Percentiles rank a stretch among this genome's conserved stretches.
These are phyloP conservation scores for Aspergillus bridgeri DNA, from an alignment of 495 filamentous ascomycete species.

Conservation along the genomic window DNA sequence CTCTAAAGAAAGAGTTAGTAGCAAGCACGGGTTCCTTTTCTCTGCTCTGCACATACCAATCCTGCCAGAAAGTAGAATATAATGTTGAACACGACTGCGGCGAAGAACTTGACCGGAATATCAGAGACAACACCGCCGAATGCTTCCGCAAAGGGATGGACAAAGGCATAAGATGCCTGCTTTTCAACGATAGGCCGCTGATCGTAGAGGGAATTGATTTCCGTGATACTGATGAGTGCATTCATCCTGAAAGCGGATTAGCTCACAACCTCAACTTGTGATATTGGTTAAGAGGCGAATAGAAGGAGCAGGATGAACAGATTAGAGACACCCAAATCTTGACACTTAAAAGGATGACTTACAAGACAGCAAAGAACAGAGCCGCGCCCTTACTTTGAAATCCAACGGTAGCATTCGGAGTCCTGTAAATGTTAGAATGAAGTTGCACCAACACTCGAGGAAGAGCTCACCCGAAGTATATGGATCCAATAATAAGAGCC, in stretches of 20 bases:
- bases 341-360: constrained; percentile 38
- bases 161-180: constrained; percentile 63
- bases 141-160: constrained; percentile 59
- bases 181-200: constrained; percentile 65
- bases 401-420: constrained; percentile 55
- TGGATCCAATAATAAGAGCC: constrained; percentile 79
- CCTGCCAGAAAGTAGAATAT: constrained; percentile 59
- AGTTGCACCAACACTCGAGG: neutral
- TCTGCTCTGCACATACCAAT: constrained; percentile 29
- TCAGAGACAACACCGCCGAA: constrained; percentile 57
- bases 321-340: too few relatives aligned
- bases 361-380: constrained; percentile 87
- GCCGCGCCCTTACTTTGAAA: constrained; percentile 82
- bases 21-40: neutral
- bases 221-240: constrained; percentile 50
- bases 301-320: too few relatives aligned
- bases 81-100: constrained; percentile 49
- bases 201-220: constrained; percentile 59
- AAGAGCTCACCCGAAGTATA: constrained; percentile 68
- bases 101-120: constrained; percentile 53
- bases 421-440: constrained; percentile 35
- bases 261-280: constrained; percentile 24
- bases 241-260: constrained; percentile 46
- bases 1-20: constrained; percentile 26
- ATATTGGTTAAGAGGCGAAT: too few relatives aligned